Evolutionary conservation across 148 eudicot genomes (phyloP).

Genomic region (Polygonum aviculare): DNA sequence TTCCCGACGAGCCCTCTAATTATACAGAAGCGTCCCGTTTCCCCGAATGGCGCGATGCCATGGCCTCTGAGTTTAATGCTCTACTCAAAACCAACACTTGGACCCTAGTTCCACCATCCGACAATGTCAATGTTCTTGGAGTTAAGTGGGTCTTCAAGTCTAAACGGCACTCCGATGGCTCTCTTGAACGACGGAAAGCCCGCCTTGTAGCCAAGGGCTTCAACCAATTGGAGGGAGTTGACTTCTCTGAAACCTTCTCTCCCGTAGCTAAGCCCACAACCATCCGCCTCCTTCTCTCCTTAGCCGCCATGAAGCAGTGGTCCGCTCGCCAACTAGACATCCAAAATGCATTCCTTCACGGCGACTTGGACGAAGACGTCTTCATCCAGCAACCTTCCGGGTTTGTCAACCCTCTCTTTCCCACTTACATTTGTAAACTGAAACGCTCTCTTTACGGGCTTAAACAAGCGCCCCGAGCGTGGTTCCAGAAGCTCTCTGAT

Average conservation of each 20-base stretch:
- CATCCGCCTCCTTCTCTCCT: neutral
- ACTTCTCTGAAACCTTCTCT: neutral
- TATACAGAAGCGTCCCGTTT: neutral
- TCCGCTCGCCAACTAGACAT: neutral
- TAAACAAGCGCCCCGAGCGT: neutral
- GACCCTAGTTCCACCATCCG: neutral
- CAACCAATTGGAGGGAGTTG: neutral
- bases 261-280: neutral
- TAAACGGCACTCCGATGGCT: neutral
- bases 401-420: neutral
- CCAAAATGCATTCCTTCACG: neutral
- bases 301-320: neutral
- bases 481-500: neutral
- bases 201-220: neutral
- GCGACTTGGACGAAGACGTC: neutral
- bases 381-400: neutral
- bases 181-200: neutral
- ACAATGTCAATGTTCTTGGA: neutral
- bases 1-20: neutral
- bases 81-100: neutral
- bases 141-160: slow-evolving; percentile 5
- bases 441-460: neutral
- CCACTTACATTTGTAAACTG: neutral
- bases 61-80: neutral
- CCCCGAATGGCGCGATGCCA: neutral